Evolutionary conservation across 345 rosid genomes (phyloP).

Genomic region (Arabis hirsuta): DNA sequence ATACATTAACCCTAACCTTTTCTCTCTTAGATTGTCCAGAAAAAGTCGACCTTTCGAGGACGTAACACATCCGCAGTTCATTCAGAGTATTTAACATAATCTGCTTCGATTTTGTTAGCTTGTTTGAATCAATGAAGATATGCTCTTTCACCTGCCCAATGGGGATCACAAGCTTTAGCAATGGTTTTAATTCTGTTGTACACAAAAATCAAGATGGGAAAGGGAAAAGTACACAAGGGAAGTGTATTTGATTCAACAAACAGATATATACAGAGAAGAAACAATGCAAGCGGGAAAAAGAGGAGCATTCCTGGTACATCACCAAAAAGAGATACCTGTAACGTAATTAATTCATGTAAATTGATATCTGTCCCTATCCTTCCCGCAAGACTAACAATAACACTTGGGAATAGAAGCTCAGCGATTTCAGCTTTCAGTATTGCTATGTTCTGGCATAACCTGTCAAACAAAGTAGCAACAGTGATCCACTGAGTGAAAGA

Average conservation of each 20-base stretch:
- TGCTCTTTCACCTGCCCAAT: conserved; percentile 71
- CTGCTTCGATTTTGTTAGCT: conserved; percentile 84
- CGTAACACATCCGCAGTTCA: conserved; percentile 79
- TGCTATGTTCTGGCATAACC: conserved; percentile 89
- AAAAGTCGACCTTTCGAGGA: conserved; percentile 60
- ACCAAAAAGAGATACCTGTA: conserved; percentile 56
- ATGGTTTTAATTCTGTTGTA: conserved; percentile 7
- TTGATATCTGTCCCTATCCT: conserved; percentile 56
- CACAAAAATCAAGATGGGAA: conserved; percentile 14
- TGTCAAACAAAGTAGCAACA: conserved; percentile 45
- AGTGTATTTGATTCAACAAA: conserved; percentile 12
- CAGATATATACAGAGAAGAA: conserved; percentile 15
- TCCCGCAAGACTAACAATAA: conserved; percentile 74
- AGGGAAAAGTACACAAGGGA: conserved; percentile 5
- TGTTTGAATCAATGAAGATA: conserved; percentile 72
- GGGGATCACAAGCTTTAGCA: conserved; percentile 30
- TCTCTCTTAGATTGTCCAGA: conserved; percentile 58
- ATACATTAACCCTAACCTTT: conserved; percentile 56
- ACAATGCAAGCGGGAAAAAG: conserved; percentile 13
- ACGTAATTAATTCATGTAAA: conserved; percentile 64
- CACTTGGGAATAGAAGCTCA: conserved; percentile 81
- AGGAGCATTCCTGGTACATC: neutral
- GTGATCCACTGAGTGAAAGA: conserved; percentile 11
- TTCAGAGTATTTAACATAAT: conserved; percentile 77
- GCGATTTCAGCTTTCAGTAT: conserved; percentile 84